Evolutionary conservation across 2,329 filamentous ascomycete genomes (phyloP).

Genomic region (Venturia carpophila): DNA sequence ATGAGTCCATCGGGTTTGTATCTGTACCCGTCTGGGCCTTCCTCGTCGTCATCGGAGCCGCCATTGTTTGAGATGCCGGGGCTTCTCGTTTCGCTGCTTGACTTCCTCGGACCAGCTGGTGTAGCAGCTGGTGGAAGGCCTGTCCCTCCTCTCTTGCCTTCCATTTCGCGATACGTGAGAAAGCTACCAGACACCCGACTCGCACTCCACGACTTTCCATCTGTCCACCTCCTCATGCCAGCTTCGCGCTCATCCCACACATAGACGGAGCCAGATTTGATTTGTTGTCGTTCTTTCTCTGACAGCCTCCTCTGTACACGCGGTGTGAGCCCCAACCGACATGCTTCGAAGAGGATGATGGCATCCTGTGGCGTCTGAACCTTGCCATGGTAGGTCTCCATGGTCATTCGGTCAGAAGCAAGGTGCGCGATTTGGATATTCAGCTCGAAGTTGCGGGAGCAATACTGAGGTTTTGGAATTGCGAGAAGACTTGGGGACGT

Average conservation of each 20-base stretch:
- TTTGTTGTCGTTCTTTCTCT: constrained; percentile 93
- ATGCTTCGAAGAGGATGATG: constrained; percentile 98
- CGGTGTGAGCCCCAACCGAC: constrained; percentile 77
- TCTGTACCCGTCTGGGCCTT: constrained; percentile 75
- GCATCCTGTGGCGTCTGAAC: constrained; percentile 94
- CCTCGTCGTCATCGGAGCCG: constrained; percentile 67
- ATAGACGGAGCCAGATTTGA: constrained; percentile 93
- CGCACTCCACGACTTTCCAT: constrained; percentile 98
- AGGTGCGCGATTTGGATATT: neutral
- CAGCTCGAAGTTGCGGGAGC: neutral
- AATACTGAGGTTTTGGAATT: neutral
- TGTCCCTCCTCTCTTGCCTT: constrained; percentile 83
- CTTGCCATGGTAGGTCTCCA: constrained; percentile 96
- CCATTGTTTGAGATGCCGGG: constrained; percentile 74
- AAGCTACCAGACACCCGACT: constrained; percentile 97
- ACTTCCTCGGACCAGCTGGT: constrained; percentile 2
- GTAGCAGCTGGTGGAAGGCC: constrained; percentile 48
- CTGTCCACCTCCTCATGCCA: constrained; percentile 96
- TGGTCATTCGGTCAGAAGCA: constrained; percentile 32
- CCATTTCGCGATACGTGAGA: constrained; percentile 96
- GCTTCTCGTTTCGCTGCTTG: constrained; percentile 51
- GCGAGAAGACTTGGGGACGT: neutral
- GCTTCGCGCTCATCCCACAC: constrained; percentile 99
- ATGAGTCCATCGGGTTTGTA: constrained; percentile 96
- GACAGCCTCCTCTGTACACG: constrained; percentile 88